phyloP scores from a whole-genome alignment of 176 grass and related monocot species.

The Metroxylon sagu region DNA sequence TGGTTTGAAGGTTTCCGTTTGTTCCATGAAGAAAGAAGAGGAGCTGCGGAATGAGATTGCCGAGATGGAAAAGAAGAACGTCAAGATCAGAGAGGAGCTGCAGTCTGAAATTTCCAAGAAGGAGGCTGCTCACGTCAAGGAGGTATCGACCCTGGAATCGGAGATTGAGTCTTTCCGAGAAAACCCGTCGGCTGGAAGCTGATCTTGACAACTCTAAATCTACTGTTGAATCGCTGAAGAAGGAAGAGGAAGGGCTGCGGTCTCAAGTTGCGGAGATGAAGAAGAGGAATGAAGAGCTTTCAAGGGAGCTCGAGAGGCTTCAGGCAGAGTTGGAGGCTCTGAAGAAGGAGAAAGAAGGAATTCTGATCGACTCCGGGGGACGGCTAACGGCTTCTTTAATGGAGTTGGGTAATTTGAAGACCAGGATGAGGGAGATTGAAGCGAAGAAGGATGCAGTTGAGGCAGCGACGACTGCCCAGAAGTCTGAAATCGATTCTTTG shows the following conservation, averaged over 20 bases:
- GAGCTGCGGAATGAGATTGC: too few relatives aligned
- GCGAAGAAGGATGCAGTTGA: conserved; percentile 33
- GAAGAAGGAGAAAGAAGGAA: conserved; percentile 25
- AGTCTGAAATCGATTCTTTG: conserved; percentile 20
- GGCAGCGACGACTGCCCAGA: conserved; percentile 3
- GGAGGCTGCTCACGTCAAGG: too few relatives aligned
- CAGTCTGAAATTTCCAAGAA: too few relatives aligned
- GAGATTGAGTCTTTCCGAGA: too few relatives aligned
- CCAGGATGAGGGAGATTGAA: conserved; percentile 1
- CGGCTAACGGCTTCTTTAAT: conserved; percentile 6
- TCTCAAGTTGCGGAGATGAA: conserved; percentile 16
- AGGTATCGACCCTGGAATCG: too few relatives aligned
- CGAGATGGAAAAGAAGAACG: too few relatives aligned
- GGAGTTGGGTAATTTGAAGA: conserved; percentile 12
- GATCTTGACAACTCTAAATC: too few relatives aligned
- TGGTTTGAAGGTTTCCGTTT: conserved; percentile 16
- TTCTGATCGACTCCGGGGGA: conserved; percentile 18
- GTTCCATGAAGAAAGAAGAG: background rate
- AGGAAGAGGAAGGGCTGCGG: conserved; percentile 15
- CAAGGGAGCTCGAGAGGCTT: conserved; percentile 30
- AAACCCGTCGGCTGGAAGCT: too few relatives aligned
- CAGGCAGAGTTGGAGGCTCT: conserved; percentile 18
- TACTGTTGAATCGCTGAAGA: conserved; percentile 6
- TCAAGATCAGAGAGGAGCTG: too few relatives aligned
- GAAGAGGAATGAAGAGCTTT: conserved; percentile 4